Evolutionary conservation across 2,329 filamentous ascomycete species (phyloP).

Genomic region (Endoconidiophora polonica): DNA sequence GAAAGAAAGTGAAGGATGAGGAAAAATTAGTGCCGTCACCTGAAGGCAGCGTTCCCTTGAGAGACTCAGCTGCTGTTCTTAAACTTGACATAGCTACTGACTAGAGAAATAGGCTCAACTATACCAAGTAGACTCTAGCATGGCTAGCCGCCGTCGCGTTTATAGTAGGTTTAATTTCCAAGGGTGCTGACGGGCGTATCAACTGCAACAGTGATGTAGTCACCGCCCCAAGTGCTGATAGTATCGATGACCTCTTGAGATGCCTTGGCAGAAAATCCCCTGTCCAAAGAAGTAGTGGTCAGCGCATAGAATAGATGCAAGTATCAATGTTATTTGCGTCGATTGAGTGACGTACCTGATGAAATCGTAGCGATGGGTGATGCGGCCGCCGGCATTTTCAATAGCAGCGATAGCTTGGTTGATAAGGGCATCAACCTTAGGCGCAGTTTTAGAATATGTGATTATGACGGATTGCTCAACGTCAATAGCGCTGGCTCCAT

Average conservation of each 20-base stretch:
- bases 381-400: conserved; percentile 50
- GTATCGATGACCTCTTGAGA: conserved; percentile 51
- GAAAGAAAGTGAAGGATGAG: too few species aligned
- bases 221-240: conserved; percentile 44
- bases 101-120: too few species aligned
- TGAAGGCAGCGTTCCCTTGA: too few species aligned
- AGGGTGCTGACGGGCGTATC: conserved; percentile 42
- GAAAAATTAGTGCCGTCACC: too few species aligned
- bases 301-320: too few species aligned
- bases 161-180: too few species aligned
- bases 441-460: conserved; percentile 54
- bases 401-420: conserved; percentile 57
- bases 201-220: conserved; percentile 48
- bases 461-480: conserved; percentile 60
- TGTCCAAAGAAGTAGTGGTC: conserved; percentile 23
- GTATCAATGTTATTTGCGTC: too few species aligned
- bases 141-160: too few species aligned
- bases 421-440: conserved; percentile 47
- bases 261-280: conserved; percentile 62
- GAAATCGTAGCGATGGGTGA: conserved; percentile 60
- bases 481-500: conserved; percentile 46
- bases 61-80: too few species aligned
- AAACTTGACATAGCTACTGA: too few species aligned
- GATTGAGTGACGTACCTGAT: conserved; percentile 40
- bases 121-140: too few species aligned